Evolutionary conservation across 2,329 filamentous ascomycete species (phyloP).

Genomic region (Penicillium digitatum): DNA sequence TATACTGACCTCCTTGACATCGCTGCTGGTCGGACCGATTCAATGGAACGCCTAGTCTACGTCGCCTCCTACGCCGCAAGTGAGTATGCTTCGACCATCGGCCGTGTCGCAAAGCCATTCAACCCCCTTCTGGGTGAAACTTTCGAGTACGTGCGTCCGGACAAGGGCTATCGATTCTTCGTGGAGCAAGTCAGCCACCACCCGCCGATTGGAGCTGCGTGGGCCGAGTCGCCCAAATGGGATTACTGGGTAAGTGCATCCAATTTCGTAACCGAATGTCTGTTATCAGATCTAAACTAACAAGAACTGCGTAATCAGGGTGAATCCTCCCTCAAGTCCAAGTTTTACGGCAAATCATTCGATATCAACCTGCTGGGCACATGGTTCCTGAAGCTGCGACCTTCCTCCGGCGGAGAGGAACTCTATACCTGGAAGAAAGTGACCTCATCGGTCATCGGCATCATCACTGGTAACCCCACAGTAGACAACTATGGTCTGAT

Average conservation of each 20-base stretch:
- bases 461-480: slow-evolving; percentile 91
- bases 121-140: slow-evolving; percentile 95
- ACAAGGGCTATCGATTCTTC: slow-evolving; percentile 98
- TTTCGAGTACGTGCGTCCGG: slow-evolving; percentile 90
- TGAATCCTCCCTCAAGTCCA: slow-evolving; percentile 90
- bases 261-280: background rate
- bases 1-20: slow-evolving; percentile 89
- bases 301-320: slow-evolving; percentile 52
- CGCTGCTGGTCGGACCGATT: slow-evolving; percentile 78
- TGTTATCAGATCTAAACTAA: slow-evolving; percentile 16
- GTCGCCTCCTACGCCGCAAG: slow-evolving; percentile 94
- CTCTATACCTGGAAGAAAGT: slow-evolving; percentile 99
- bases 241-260: slow-evolving; percentile 67
- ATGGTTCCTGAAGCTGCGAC: slow-evolving; percentile 87
- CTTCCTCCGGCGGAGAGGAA: slow-evolving; percentile 70
- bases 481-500: slow-evolving; percentile 98
- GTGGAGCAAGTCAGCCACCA: slow-evolving; percentile 98
- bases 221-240: slow-evolving; percentile 89
- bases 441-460: slow-evolving; percentile 93
- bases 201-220: slow-evolving; percentile 87
- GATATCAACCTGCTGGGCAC: slow-evolving; percentile 95
- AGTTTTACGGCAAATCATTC: slow-evolving; percentile 96
- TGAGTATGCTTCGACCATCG: slow-evolving; percentile 95
- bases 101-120: slow-evolving; percentile 95
- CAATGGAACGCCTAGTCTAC: slow-evolving; percentile 87